Conservation (phyloP, 345 rosid species). For the Ailanthus altissimus region DNA sequence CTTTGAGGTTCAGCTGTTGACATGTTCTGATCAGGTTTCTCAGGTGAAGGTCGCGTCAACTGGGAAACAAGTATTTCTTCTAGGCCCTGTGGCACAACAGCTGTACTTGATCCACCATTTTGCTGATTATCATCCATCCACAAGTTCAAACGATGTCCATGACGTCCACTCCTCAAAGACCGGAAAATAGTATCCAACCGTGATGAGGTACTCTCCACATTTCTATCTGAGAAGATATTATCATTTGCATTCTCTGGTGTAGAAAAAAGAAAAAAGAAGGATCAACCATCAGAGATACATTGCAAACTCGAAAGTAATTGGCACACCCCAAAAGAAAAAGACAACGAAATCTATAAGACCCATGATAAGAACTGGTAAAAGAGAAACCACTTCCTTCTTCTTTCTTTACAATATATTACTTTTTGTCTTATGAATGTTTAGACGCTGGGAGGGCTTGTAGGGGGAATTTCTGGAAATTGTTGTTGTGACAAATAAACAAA, state of each 20-base stretch:
- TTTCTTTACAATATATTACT: background rate
- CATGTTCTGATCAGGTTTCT: constrained; percentile 57
- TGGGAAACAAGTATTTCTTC: constrained; percentile 93
- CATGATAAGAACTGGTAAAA: background rate
- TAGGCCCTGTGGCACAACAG: constrained; percentile 79
- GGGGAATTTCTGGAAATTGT: background rate
- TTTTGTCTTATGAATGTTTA: background rate
- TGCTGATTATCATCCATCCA: constrained; percentile 92
- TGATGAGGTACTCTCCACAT: constrained; percentile 46
- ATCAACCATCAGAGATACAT: constrained; percentile 6
- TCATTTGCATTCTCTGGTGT: constrained; percentile 52
- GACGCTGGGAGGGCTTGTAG: background rate
- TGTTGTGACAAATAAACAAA: constrained; percentile 16
- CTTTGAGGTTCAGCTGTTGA: constrained; percentile 48
- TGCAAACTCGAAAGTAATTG: background rate
- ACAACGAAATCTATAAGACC: background rate
- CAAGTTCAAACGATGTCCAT: constrained; percentile 79
- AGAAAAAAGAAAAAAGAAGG: background rate
- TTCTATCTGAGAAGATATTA: constrained; percentile 53
- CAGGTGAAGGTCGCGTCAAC: constrained; percentile 69
- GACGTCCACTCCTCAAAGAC: constrained; percentile 84
- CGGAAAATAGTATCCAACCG: constrained; percentile 83
- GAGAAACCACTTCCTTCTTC: background rate
- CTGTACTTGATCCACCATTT: constrained; percentile 68
- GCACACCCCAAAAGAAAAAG: background rate